These are phyloP conservation scores for Clarireedia sp. DNA, from an alignment of 2,329 filamentous ascomycete genomes.

Conservation along the genomic window DNA sequence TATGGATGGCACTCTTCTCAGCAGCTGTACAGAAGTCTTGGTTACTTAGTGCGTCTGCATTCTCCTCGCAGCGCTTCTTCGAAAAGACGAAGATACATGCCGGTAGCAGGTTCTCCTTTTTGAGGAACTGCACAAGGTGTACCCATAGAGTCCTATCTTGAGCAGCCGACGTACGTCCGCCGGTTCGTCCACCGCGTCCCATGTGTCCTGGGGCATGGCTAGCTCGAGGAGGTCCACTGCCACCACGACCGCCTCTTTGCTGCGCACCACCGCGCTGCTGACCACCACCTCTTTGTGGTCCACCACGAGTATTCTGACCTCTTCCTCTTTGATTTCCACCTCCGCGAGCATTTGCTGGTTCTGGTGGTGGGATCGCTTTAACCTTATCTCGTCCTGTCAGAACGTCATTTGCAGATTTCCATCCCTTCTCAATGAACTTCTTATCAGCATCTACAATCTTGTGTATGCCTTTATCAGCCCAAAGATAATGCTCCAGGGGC, in stretches of 20 bases:
- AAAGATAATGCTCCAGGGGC: slow-evolving; percentile 90
- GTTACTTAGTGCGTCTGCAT: slow-evolving; percentile 89
- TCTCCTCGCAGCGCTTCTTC: slow-evolving; percentile 95
- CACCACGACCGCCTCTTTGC: slow-evolving; percentile 45
- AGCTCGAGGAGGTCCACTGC: slow-evolving; percentile 39
- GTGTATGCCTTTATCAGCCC: slow-evolving; percentile 85
- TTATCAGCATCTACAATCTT: slow-evolving; percentile 95
- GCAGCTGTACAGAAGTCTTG: slow-evolving; percentile 88
- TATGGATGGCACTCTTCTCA: slow-evolving; percentile 95
- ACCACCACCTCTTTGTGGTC: slow-evolving; percentile 39
- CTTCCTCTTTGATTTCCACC: slow-evolving; percentile 48
- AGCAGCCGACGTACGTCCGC: slow-evolving; percentile 78
- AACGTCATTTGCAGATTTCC: slow-evolving; percentile 85
- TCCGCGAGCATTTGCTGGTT: slow-evolving; percentile 31
- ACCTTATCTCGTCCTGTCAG: slow-evolving; percentile 75
- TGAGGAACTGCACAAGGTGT: slow-evolving; percentile 83
- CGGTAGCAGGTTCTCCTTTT: slow-evolving; percentile 78
- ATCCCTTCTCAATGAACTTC: slow-evolving; percentile 82
- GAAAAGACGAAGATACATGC: slow-evolving; percentile 98
- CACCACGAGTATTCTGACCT: slow-evolving; percentile 45
- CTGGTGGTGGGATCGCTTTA: slow-evolving; percentile 39
- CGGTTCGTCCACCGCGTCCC: slow-evolving; percentile 76
- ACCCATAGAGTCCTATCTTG: slow-evolving; percentile 98
- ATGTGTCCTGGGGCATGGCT: slow-evolving; percentile 69
- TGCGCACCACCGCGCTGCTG: slow-evolving; percentile 38